phyloP scores from a whole-genome alignment of 495 filamentous ascomycete genomes.

The Diplogelasinospora grovesii region DNA sequence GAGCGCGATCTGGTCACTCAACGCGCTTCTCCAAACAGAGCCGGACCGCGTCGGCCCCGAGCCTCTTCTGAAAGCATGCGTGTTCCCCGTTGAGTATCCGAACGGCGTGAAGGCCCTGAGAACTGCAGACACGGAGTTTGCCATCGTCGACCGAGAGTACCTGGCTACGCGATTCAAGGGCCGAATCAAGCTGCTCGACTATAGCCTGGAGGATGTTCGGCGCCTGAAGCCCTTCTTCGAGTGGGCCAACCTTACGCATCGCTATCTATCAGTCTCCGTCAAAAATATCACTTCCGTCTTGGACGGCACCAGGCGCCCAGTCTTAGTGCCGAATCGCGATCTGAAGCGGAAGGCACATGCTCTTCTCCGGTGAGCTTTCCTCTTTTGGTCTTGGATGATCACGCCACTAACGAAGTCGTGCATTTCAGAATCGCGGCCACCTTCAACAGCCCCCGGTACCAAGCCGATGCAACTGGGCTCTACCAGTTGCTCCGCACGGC shows the following conservation, averaged over 20 bases:
- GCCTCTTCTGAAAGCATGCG: constrained; percentile 1
- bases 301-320: constrained; percentile 8
- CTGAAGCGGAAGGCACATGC: constrained; percentile 30
- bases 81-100: constrained; percentile 25
- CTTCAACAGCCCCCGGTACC: constrained; percentile 28
- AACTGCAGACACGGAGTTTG: constrained; percentile 19
- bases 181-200: constrained; percentile 32
- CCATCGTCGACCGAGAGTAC: constrained; percentile 30
- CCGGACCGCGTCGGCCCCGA: not conserved
- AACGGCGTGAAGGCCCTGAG: constrained; percentile 10
- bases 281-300: constrained; percentile 27
- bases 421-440: constrained; percentile 25
- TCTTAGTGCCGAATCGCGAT: constrained; percentile 18
- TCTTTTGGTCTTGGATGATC: no score
- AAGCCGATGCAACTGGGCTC: constrained; percentile 12
- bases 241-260: constrained; percentile 24
- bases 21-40: constrained; percentile 19
- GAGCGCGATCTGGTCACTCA: constrained; percentile 29
- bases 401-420: no score
- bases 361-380: constrained; percentile 32
- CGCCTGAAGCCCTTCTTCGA: constrained; percentile 28
- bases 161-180: constrained; percentile 22
- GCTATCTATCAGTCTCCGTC: constrained; percentile 31
- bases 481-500: constrained; percentile 23
- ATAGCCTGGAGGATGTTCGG: constrained; percentile 26